Percentiles rank a stretch among this genome's conserved stretches.
These are phyloP conservation scores for Alternaria sp. DNA, from an alignment of 2,329 filamentous ascomycete genomes.

Conservation along the genomic window DNA sequence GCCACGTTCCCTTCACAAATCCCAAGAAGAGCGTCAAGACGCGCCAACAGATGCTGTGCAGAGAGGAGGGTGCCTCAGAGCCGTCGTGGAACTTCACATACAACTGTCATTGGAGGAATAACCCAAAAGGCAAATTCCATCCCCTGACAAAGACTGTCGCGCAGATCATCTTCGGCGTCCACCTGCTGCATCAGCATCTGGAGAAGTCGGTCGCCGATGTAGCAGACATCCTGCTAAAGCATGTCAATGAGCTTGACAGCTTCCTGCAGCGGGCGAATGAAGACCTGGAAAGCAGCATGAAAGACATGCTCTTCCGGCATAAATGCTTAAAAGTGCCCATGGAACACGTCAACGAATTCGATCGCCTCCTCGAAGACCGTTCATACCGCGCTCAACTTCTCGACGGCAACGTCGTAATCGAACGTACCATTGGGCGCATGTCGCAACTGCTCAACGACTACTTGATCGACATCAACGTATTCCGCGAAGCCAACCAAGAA, in stretches of 20 bases:
- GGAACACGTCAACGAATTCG: constrained; percentile 81
- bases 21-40: constrained; percentile 52
- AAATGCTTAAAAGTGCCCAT: constrained; percentile 83
- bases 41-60: constrained; percentile 58
- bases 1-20: constrained; percentile 50
- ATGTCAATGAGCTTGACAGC: constrained; percentile 93
- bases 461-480: constrained; percentile 79
- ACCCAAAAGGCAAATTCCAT: constrained; percentile 79
- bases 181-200: constrained; percentile 82
- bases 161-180: constrained; percentile 92
- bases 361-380: constrained; percentile 85
- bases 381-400: constrained; percentile 83
- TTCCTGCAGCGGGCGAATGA: constrained; percentile 87
- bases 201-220: constrained; percentile 91
- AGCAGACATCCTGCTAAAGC: constrained; percentile 84
- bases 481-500: constrained; percentile 76
- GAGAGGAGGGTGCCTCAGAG: constrained; percentile 71
- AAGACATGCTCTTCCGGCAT: constrained; percentile 76
- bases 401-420: constrained; percentile 87
- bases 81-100: constrained; percentile 74
- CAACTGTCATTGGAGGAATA: constrained; percentile 77
- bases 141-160: constrained; percentile 89
- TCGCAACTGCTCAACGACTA: constrained; percentile 77
- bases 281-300: constrained; percentile 79
- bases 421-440: constrained; percentile 85